A percentile compares a stretch with the other conserved stretches of the same genome.
These are phyloP conservation scores for Panicum miliaceum DNA, from an alignment of 176 grass and related monocot genomes.

Conservation along the genomic window DNA sequence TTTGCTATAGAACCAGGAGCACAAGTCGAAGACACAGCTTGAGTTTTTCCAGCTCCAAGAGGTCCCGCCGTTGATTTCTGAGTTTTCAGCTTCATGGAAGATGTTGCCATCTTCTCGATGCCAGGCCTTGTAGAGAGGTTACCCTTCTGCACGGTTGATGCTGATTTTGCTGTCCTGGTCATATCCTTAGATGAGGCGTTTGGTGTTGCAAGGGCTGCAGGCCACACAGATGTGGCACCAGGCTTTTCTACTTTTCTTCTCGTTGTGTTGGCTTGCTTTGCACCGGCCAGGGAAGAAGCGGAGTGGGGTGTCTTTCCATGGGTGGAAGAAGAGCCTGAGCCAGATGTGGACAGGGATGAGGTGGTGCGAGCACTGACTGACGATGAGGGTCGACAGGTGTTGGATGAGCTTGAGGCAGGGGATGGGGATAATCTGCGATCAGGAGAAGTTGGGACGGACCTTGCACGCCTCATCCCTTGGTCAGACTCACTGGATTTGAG, in stretches of 20 bases:
- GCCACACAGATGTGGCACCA: slow-evolving; percentile 30
- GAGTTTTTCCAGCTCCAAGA: slow-evolving; percentile 24
- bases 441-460: slow-evolving; percentile 48
- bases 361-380: background rate
- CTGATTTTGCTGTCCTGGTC: slow-evolving; percentile 9
- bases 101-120: background rate
- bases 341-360: slow-evolving; percentile 31
- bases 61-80: slow-evolving; percentile 21
- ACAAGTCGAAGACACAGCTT: background rate
- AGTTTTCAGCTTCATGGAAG: slow-evolving; percentile 34
- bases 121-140: slow-evolving; percentile 35
- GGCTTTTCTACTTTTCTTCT: slow-evolving; percentile 39
- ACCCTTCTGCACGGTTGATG: slow-evolving; percentile 17
- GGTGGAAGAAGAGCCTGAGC: slow-evolving; percentile 15
- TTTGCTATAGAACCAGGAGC: background rate
- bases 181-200: slow-evolving; percentile 16
- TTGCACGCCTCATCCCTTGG: slow-evolving; percentile 29
- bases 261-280: background rate
- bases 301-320: slow-evolving; percentile 18
- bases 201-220: slow-evolving; percentile 6
- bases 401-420: slow-evolving; percentile 16
- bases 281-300: background rate
- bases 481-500: slow-evolving; percentile 13
- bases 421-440: slow-evolving; percentile 35
- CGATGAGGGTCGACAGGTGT: background rate